These are phyloP conservation scores for Phytophthora chlamydospora DNA, from an alignment of 352 stramenopile species.

Conservation along the genomic window DNA sequence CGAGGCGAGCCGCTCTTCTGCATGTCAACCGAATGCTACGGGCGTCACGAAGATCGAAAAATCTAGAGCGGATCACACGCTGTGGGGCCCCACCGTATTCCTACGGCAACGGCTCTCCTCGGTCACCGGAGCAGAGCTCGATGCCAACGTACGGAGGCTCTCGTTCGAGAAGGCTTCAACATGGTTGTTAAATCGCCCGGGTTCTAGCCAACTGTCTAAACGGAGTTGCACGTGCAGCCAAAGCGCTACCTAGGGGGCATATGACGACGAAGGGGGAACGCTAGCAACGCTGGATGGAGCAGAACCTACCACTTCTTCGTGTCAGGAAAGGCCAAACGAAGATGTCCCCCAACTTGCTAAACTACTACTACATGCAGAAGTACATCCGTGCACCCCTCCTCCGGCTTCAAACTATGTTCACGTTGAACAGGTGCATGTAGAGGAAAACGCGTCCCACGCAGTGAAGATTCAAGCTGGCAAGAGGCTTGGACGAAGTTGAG, in stretches of 20 bases:
- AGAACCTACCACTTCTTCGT: background rate
- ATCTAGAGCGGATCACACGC: constrained; percentile 18
- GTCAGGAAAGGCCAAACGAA: background rate
- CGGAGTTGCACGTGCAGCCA: constrained; percentile 7
- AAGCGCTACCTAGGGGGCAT: constrained; percentile 7
- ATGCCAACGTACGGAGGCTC: background rate
- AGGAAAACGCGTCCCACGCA: no score
- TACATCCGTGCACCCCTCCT: no score
- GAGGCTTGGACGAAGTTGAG: no score
- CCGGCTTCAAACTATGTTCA: background rate
- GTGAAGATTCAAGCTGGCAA: no score
- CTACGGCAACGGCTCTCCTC: background rate
- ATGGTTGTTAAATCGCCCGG: constrained; percentile 27
- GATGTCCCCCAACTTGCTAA: background rate
- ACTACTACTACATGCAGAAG: no score
- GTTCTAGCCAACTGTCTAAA: constrained; percentile 2
- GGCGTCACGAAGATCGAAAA: constrained; percentile 26
- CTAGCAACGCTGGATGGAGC: constrained; percentile 9
- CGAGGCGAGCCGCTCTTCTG: constrained; percentile 9
- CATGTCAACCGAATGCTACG: constrained; percentile 16
- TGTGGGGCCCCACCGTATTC: constrained; percentile 4
- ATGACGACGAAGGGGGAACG: constrained; percentile 2
- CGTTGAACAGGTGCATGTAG: no score
- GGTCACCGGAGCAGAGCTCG: background rate
- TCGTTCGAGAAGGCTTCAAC: constrained; percentile 19